Base-by-base conservation (phyloP, 78 protist species). In the Andalucia godoyi region DNA sequence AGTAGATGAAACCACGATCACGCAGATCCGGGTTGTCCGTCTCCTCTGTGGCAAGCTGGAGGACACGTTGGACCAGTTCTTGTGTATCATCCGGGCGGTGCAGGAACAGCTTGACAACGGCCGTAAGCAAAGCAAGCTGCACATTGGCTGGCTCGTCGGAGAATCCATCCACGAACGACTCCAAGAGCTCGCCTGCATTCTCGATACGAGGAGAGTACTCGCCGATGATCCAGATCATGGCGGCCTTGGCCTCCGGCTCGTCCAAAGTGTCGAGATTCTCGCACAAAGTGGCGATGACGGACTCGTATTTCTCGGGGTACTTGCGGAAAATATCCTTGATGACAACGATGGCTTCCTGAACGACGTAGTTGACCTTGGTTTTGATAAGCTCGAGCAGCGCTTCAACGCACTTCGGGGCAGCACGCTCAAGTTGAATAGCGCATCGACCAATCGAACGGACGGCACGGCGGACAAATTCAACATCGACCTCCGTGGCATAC, bases 171-270 rank as follows among this genome's bases (percentile, higher is more conserved):
- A 85, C 40, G 85, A 94, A 89, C 15, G 42, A 34, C 36, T 74
- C 89, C 53, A 95, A 80, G 30, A 91, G 54, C 72, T 88, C 96
- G 54, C 63, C 95, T 25, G 99, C 97, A 76, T 97, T 95, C 66
- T 93, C 99, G 74, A 95, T 96, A 32, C 96, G 88, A 53, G 86
- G 98, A 4, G 97, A 91, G 73, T 96, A 97, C 76, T 97, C 98
- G 46, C 99, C 97, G 21, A 96, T 72, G 68, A 97, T 95, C 99
- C 99, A 97, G 38, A 96, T 79, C 96, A 97, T 91, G n/a, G 98
- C 70, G 6, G 77, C 92, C 80, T 95, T 95, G 53, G 99, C 97
- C 68, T 94, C 98, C n/a, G 98, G 95, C 71, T 97, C 97, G 78
- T 97, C 99, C 40, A 97, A 93, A 12, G 89, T 79, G 60, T 93